Evolutionary conservation across 257 asterid genomes (phyloP).

Genomic region (Haberlea rhodopensis): DNA sequence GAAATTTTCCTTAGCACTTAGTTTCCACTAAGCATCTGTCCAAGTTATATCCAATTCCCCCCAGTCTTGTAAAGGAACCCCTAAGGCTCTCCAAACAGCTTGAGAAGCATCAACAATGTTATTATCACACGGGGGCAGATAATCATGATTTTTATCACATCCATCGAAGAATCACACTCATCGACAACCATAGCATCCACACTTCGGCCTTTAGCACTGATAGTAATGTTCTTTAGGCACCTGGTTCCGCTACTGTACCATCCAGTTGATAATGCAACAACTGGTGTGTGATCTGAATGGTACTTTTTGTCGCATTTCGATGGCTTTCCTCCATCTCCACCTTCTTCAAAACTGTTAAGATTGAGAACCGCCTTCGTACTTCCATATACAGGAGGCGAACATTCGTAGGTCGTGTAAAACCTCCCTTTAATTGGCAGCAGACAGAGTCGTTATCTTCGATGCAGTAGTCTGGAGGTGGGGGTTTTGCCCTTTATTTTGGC

Average conservation of each 20-base stretch:
- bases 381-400: slow-evolving; percentile 24
- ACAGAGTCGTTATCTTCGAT: slow-evolving; percentile 25
- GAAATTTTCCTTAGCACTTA: no score
- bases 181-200: slow-evolving; percentile 33
- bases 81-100: slow-evolving; percentile 34
- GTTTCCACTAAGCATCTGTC: not conserved
- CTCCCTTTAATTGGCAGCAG: slow-evolving; percentile 25
- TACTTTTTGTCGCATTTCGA: slow-evolving; percentile 26
- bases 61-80: slow-evolving; percentile 16
- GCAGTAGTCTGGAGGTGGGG: slow-evolving; percentile 24
- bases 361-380: slow-evolving; percentile 29
- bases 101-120: slow-evolving; percentile 31
- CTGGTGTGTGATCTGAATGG: slow-evolving; percentile 30
- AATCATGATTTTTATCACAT: slow-evolving; percentile 24
- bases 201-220: slow-evolving; percentile 25
- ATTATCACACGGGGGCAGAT: slow-evolving; percentile 29
- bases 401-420: slow-evolving; percentile 26
- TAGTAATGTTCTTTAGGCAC: slow-evolving; percentile 22
- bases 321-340: slow-evolving; percentile 31
- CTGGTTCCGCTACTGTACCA: slow-evolving; percentile 27
- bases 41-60: not conserved
- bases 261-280: slow-evolving; percentile 29
- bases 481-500: slow-evolving; percentile 27
- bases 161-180: slow-evolving; percentile 26
- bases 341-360: slow-evolving; percentile 28